phyloP scores from a whole-genome alignment of 768 basidiomycete genomes.

The Megacollybia marginata region DNA sequence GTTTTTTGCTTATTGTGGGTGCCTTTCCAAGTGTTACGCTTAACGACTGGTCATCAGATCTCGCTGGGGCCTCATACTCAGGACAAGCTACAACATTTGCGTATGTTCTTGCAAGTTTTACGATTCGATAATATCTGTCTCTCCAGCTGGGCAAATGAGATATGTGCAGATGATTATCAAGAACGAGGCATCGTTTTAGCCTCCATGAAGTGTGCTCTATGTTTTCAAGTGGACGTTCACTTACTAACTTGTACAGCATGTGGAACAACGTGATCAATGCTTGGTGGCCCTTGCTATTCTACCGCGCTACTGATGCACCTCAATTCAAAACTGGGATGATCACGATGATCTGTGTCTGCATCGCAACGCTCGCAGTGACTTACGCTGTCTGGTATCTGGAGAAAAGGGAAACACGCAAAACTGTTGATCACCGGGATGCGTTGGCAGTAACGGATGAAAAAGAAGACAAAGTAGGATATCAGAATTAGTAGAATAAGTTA shows the following conservation, averaged over 20 bases:
- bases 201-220: slow-evolving; percentile 58
- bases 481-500: no score
- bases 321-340: slow-evolving; percentile 62
- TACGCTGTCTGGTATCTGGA: slow-evolving; percentile 53
- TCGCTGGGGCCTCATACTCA: slow-evolving; percentile 61
- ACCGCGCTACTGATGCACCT: slow-evolving; percentile 69
- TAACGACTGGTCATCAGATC: background rate
- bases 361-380: slow-evolving; percentile 49
- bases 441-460: no score
- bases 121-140: background rate
- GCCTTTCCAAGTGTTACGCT: background rate
- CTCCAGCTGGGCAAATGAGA: slow-evolving; percentile 70
- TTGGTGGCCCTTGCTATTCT: slow-evolving; percentile 67
- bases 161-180: slow-evolving; percentile 63
- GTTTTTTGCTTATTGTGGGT: slow-evolving; percentile 69
- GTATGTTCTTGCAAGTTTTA: slow-evolving; percentile 24
- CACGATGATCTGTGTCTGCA: slow-evolving; percentile 53
- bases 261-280: slow-evolving; percentile 65
- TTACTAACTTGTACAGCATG: slow-evolving; percentile 33
- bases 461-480: no score
- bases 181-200: slow-evolving; percentile 65
- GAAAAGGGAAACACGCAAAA: slow-evolving; percentile 16
- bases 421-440: no score
- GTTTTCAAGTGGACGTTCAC: background rate
- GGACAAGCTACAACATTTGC: slow-evolving; percentile 76